Evolutionary conservation across 2,329 filamentous ascomycete species (phyloP).

Genomic region (Cytospora chrysosperma): DNA sequence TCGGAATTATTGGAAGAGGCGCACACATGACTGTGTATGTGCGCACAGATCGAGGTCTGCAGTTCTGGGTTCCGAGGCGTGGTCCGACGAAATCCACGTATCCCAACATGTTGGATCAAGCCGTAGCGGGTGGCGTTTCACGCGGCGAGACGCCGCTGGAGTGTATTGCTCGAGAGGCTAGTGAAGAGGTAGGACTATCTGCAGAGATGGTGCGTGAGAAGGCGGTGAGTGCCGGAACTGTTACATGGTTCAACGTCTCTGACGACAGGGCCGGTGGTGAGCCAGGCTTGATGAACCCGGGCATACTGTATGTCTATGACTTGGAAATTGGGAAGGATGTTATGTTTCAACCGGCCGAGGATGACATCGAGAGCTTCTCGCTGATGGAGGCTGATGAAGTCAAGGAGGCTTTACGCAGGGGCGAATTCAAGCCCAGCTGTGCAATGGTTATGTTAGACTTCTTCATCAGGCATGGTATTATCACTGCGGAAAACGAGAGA

Average conservation of each 20-base stretch:
- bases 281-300: slow-evolving; percentile 29
- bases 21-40: slow-evolving; percentile 66
- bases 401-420: slow-evolving; percentile 57
- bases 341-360: slow-evolving; percentile 66
- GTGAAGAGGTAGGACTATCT: slow-evolving; percentile 63
- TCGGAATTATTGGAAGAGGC: slow-evolving; percentile 66
- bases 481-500: slow-evolving; percentile 70
- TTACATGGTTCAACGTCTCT: slow-evolving; percentile 29
- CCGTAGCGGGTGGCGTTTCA: slow-evolving; percentile 74
- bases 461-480: slow-evolving; percentile 71
- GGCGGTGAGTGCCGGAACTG: slow-evolving; percentile 32
- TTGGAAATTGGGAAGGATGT: slow-evolving; percentile 61
- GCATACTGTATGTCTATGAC: slow-evolving; percentile 68
- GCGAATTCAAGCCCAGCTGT: slow-evolving; percentile 85
- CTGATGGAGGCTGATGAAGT: slow-evolving; percentile 63
- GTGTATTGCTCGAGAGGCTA: slow-evolving; percentile 68
- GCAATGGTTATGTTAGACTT: slow-evolving; percentile 78
- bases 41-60: slow-evolving; percentile 36
- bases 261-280: slow-evolving; percentile 9
- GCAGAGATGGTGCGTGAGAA: slow-evolving; percentile 30
- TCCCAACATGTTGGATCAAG: slow-evolving; percentile 73
- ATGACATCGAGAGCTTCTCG: slow-evolving; percentile 74
- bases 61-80: slow-evolving; percentile 71
- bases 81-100: slow-evolving; percentile 69
- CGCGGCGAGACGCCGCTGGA: slow-evolving; percentile 64